Evolutionary conservation across 192 early-diverging fungal genomes (phyloP), one percentile per base, ranked within the genome.

Genomic region (Coemansia sp.): DNA sequence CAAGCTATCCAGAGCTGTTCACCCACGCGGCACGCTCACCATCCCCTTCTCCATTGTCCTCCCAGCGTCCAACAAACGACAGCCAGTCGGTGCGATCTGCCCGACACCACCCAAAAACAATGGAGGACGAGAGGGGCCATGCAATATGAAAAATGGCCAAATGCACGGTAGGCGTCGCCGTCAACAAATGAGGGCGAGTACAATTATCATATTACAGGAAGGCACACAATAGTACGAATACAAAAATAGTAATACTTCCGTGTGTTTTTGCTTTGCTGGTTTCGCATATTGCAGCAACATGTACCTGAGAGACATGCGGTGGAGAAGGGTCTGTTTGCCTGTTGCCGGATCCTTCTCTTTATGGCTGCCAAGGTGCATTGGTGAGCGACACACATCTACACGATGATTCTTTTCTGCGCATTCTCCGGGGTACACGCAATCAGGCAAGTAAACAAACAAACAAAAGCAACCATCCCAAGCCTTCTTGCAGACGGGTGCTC

Each of bases 101-200:
- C 15, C 49, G 8, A 14, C 5, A 22, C 20, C 8, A 9, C 23
- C 49, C 49, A 52, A 25, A 25, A 15, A 52, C 49, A 52, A 52
- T 52, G 25, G 49, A 9, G 25, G 49, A 5, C 8, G 42, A 13
- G 42, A 48, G 46, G n/a, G 9, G 49, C 23, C 49, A 52, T 52
- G 49, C 49, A 25, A 52, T 52, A 52, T 52, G 9, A 52, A 52
- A 52, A 52, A 52, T 52, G 49, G 9, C 49, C 49, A 52, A 25
- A 52, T 52, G 49, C 49, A 25, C 49, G 49, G 49, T 52, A 25
- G 49, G 23, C 23, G 23, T 22, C 49, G 49, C 49, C 11, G 49
- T 6, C 7, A 52, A 52, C 23, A 52, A 25, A 52, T 52, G 6
- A 20, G 23, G 49, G 0, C 22, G 9, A 3, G 23, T 13, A 52